Percentiles rank a stretch among this genome's conserved stretches.
These are phyloP conservation scores for Byssothecium circinans DNA, from an alignment of 2,329 filamentous ascomycete genomes.

Conservation along the genomic window DNA sequence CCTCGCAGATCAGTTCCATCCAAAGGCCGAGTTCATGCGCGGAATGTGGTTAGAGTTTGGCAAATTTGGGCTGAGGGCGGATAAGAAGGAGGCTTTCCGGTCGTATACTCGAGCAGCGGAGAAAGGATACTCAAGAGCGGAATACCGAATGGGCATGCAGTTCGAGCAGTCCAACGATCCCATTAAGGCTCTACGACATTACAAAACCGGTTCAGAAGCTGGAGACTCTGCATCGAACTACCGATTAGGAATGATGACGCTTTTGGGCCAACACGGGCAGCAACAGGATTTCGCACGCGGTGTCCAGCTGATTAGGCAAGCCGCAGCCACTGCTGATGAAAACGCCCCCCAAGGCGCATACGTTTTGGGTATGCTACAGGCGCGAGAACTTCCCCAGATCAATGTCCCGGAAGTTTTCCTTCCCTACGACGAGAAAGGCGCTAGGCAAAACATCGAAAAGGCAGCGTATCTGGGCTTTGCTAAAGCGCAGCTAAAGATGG, in stretches of 20 bases:
- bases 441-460: slow-evolving; percentile 91
- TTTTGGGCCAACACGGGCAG: slow-evolving; percentile 91
- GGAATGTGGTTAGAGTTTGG: slow-evolving; percentile 99
- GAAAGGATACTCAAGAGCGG: slow-evolving; percentile 81
- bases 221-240: slow-evolving; percentile 86
- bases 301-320: slow-evolving; percentile 77
- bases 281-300: slow-evolving; percentile 76
- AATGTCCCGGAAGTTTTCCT: slow-evolving; percentile 72
- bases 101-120: slow-evolving; percentile 85
- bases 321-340: slow-evolving; percentile 87
- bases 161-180: slow-evolving; percentile 95
- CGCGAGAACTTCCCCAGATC: slow-evolving; percentile 88
- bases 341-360: slow-evolving; percentile 97
- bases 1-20: slow-evolving; percentile 86
- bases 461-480: slow-evolving; percentile 94
- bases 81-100: slow-evolving; percentile 91
- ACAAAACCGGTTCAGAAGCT: slow-evolving; percentile 75
- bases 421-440: slow-evolving; percentile 69
- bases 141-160: slow-evolving; percentile 98
- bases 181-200: slow-evolving; percentile 87
- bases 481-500: slow-evolving; percentile 97
- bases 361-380: slow-evolving; percentile 91
- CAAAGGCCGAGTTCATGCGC: slow-evolving; percentile 89
- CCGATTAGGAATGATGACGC: slow-evolving; percentile 94
- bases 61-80: slow-evolving; percentile 85